These are phyloP conservation scores for Astraeus odoratus DNA, from an alignment of 768 basidiomycete species.

Conservation along the genomic window DNA sequence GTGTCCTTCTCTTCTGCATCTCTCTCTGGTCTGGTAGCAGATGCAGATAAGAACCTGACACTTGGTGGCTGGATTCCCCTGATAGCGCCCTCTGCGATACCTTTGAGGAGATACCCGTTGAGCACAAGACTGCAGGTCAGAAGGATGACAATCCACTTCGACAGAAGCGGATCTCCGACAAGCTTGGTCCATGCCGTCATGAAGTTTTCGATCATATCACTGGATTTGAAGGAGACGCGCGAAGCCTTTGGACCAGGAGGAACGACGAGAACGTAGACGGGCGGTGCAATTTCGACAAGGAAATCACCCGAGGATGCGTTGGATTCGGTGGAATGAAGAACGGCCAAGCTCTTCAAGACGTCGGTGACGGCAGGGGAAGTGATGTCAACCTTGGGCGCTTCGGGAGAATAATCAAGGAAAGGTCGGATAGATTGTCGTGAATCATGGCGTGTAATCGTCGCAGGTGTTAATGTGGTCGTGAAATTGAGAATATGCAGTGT, in stretches of 20 bases:
- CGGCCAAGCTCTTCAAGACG: conserved; percentile 53
- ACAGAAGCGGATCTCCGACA: conserved; percentile 89
- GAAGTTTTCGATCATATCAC: conserved; percentile 70
- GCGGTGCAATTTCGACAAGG: conserved; percentile 56
- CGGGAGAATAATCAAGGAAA: conserved; percentile 12
- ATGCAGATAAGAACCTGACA: conserved; percentile 24
- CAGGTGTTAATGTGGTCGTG: conserved; percentile 79
- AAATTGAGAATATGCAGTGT: conserved; percentile 89
- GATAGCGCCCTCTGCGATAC: conserved; percentile 55
- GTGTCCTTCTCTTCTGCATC: conserved; percentile 17
- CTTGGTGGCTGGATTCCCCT: conserved; percentile 24
- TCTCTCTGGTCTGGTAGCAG: conserved; percentile 15
- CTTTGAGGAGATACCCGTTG: conserved; percentile 91
- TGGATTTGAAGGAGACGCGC: conserved; percentile 29
- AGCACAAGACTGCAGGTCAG: conserved; percentile 81
- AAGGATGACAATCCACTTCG: conserved; percentile 90
- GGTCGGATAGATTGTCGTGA: conserved; percentile 12
- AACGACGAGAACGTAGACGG: conserved; percentile 47
- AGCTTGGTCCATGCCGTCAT: conserved; percentile 87
- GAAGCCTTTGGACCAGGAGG: conserved; percentile 27
- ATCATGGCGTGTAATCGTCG: conserved; percentile 42
- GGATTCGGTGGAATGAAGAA: conserved; percentile 13
- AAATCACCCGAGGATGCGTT: conserved; percentile 32
- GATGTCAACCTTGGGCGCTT: conserved; percentile 60
- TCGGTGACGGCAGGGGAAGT: conserved; percentile 51